phyloP scores from a whole-genome alignment of 2,329 filamentous ascomycete genomes.

The Raffaelea deltoideospora region DNA sequence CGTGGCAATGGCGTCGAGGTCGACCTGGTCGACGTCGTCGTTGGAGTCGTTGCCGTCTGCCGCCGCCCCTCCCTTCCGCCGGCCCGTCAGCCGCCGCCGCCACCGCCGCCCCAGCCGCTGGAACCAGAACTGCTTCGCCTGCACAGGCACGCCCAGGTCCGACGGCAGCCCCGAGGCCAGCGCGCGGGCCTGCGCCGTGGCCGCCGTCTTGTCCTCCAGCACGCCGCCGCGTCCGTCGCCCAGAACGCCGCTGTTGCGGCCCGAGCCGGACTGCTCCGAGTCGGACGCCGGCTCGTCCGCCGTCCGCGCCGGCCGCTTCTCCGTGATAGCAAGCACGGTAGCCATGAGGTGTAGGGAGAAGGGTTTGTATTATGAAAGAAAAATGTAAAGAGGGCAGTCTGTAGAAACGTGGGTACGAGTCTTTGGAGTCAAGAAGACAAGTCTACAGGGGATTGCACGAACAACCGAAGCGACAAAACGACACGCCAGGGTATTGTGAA shows the following conservation, averaged over 20 bases:
- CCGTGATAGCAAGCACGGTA: slow-evolving; percentile 11
- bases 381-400: not conserved
- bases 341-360: slow-evolving; percentile 12
- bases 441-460: too few species aligned
- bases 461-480: too few species aligned
- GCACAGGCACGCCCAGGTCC: slow-evolving; percentile 15
- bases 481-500: too few species aligned
- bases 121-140: slow-evolving; percentile 19
- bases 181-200: slow-evolving; percentile 10
- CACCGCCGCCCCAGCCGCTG: slow-evolving; percentile 14
- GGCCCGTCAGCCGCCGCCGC: too few species aligned
- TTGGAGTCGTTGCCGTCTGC: too few species aligned
- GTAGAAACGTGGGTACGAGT: not conserved
- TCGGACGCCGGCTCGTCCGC: slow-evolving; percentile 3
- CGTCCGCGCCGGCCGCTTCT: slow-evolving; percentile 1
- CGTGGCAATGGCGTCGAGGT: slow-evolving; percentile 21
- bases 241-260: not conserved
- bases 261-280: slow-evolving; percentile 4
- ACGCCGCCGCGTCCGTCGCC: too few species aligned
- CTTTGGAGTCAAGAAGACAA: too few species aligned
- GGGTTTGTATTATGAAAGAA: too few species aligned
- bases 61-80: too few species aligned
- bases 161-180: too few species aligned
- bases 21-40: slow-evolving; percentile 9
- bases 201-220: not conserved